Percentiles rank a stretch among this genome's conserved stretches.
Evolutionary conservation across 202 grass and related monocot species (phyloP).

Genomic region (Schoenoplectus triqueter): DNA sequence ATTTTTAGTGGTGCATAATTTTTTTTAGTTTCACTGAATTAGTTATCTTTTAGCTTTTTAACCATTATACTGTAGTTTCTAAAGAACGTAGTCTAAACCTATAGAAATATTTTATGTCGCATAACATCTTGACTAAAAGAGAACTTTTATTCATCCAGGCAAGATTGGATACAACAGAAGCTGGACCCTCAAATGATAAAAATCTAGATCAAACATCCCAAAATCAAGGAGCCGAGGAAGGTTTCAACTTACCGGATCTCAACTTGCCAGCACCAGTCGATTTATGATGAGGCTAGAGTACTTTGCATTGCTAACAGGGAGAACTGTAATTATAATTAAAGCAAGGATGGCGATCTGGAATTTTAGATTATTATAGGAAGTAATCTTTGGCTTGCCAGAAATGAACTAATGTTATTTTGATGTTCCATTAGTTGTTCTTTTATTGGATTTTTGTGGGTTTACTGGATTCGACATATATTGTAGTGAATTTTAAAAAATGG

Average conservation of each 20-base stretch:
- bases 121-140: not conserved
- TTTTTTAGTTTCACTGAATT: not conserved
- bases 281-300: conserved; percentile 26
- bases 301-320: conserved; percentile 32
- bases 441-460: conserved; percentile 27
- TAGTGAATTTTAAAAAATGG: conserved; percentile 30
- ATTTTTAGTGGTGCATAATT: not conserved
- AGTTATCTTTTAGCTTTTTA: not conserved
- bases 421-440: conserved; percentile 35
- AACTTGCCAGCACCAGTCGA: conserved; percentile 38
- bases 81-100: not conserved
- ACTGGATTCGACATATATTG: conserved; percentile 15
- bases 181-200: not conserved
- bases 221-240: conserved; percentile 28
- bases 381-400: conserved; percentile 26
- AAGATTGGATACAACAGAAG: conserved; percentile 16
- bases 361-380: conserved; percentile 35
- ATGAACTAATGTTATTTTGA: conserved; percentile 38
- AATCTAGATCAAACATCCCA: conserved; percentile 9
- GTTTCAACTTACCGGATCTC: conserved; percentile 37
- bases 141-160: conserved; percentile 16
- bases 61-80: not conserved
- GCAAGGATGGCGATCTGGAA: conserved; percentile 32
- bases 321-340: conserved; percentile 43
- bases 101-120: not conserved